These are phyloP conservation scores for Albifimbria verrucaria DNA, from an alignment of 2,329 filamentous ascomycete genomes.

Conservation along the genomic window DNA sequence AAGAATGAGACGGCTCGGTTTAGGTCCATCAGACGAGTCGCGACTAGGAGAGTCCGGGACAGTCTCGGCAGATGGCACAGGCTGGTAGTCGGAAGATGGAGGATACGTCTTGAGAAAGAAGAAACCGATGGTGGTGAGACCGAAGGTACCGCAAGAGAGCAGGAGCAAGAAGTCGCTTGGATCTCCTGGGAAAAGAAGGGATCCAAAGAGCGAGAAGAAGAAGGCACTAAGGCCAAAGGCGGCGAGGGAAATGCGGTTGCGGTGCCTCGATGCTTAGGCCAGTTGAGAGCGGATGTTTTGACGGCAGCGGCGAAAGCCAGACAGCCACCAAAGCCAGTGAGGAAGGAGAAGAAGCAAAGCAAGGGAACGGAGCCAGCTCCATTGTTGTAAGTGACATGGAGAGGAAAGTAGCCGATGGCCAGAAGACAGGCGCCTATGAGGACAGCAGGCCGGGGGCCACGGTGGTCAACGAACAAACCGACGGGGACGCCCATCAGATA, in stretches of 20 bases:
- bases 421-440: slow-evolving; percentile 71
- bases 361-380: slow-evolving; percentile 57
- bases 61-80: slow-evolving; percentile 40
- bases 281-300: slow-evolving; percentile 85
- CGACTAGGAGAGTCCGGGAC: slow-evolving; percentile 35
- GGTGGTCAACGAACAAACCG: slow-evolving; percentile 80
- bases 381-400: slow-evolving; percentile 73
- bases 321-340: slow-evolving; percentile 86
- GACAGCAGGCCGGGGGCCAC: slow-evolving; percentile 76
- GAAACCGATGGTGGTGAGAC: slow-evolving; percentile 71
- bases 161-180: slow-evolving; percentile 79
- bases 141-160: slow-evolving; percentile 74
- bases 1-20: slow-evolving; percentile 14
- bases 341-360: slow-evolving; percentile 79
- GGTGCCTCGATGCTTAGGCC: slow-evolving; percentile 85
- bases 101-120: slow-evolving; percentile 81
- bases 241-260: slow-evolving; percentile 92
- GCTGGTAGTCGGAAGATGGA: slow-evolving; percentile 52
- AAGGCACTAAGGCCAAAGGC: slow-evolving; percentile 94
- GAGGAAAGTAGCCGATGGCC: slow-evolving; percentile 78
- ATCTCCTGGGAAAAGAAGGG: slow-evolving; percentile 75
- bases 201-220: slow-evolving; percentile 83
- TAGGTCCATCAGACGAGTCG: slow-evolving; percentile 40
- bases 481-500: slow-evolving; percentile 87
- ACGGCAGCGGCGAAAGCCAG: slow-evolving; percentile 86